These are phyloP conservation scores for Xylariaceae sp. DNA, from an alignment of 2,329 filamentous ascomycete genomes.

Conservation along the genomic window DNA sequence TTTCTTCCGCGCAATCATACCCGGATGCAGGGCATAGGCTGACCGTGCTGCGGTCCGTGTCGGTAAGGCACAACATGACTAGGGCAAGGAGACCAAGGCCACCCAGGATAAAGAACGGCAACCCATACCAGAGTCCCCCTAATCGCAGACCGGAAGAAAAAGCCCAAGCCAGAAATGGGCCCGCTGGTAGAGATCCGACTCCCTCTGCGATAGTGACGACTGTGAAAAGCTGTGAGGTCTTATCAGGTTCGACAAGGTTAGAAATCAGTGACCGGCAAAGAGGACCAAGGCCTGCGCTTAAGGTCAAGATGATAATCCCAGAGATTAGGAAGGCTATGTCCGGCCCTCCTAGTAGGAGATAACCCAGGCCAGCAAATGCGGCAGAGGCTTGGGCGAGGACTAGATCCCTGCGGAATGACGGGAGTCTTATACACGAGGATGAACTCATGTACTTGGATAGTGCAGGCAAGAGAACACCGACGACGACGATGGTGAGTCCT, in stretches of 20 bases:
- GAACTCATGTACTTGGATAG: constrained; percentile 24
- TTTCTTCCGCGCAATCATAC: no score
- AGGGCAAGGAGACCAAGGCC: constrained; percentile 1
- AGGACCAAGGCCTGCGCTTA: constrained; percentile 30
- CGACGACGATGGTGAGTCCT: constrained; percentile 31
- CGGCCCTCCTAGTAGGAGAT: constrained; percentile 30
- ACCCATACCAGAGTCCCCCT: constrained; percentile 35
- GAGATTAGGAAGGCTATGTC: constrained; percentile 28
- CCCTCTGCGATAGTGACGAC: constrained; percentile 40
- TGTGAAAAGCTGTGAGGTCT: constrained; percentile 36
- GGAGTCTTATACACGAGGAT: constrained; percentile 10
- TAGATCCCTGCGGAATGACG: constrained; percentile 36
- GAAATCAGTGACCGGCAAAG: constrained; percentile 31
- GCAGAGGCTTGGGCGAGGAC: constrained; percentile 37
- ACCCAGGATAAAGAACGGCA: constrained; percentile 30
- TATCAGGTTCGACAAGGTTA: constrained; percentile 31
- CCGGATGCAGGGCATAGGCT: no score
- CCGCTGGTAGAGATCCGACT: constrained; percentile 33
- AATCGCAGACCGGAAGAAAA: constrained; percentile 36
- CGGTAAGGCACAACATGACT: background rate
- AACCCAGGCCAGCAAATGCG: constrained; percentile 29
- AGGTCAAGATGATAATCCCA: constrained; percentile 34
- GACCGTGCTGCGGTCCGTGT: no score
- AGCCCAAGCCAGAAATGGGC: constrained; percentile 37
- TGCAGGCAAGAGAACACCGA: constrained; percentile 28